A percentile compares a stretch with the other conserved stretches of the same genome.
phyloP scores from a whole-genome alignment of 2,329 filamentous ascomycete species.

The Exophiala calicioides region DNA sequence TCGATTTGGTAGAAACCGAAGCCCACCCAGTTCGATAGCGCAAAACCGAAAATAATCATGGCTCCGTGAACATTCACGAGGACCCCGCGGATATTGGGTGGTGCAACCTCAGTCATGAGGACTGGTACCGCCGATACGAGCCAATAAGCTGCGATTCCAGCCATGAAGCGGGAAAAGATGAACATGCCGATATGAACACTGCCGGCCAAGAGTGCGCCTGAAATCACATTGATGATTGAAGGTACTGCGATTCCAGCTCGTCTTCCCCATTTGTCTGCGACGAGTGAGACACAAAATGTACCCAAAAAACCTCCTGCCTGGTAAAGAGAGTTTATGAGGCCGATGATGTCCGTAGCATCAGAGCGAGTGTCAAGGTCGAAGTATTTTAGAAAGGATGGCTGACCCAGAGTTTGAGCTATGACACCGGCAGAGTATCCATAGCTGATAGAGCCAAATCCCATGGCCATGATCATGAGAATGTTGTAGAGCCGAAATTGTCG shows the following conservation, averaged over 20 bases:
- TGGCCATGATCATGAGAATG: not conserved
- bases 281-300: too few relatives aligned
- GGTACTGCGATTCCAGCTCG: not conserved
- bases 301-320: too few relatives aligned
- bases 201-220: conserved; percentile 13
- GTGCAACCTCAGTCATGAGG: conserved; percentile 15
- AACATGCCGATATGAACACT: conserved; percentile 18
- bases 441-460: conserved; percentile 4
- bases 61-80: conserved; percentile 14
- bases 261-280: conserved; percentile 1
- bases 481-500: conserved; percentile 4
- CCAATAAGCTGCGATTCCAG: conserved; percentile 9
- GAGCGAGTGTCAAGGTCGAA: too few relatives aligned
- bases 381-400: too few relatives aligned
- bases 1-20: conserved; percentile 1
- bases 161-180: conserved; percentile 15
- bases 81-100: conserved; percentile 17
- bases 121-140: conserved; percentile 14
- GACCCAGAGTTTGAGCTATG: too few relatives aligned
- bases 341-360: too few relatives aligned
- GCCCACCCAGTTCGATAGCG: conserved; percentile 12
- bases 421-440: not conserved
- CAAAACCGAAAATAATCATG: conserved; percentile 11
- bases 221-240: conserved; percentile 4
- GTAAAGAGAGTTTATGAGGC: too few relatives aligned